Evolutionary conservation across 345 rosid species (phyloP), one percentile per base, ranked within the genome.

Genomic region (Corymbia maculata): DNA sequence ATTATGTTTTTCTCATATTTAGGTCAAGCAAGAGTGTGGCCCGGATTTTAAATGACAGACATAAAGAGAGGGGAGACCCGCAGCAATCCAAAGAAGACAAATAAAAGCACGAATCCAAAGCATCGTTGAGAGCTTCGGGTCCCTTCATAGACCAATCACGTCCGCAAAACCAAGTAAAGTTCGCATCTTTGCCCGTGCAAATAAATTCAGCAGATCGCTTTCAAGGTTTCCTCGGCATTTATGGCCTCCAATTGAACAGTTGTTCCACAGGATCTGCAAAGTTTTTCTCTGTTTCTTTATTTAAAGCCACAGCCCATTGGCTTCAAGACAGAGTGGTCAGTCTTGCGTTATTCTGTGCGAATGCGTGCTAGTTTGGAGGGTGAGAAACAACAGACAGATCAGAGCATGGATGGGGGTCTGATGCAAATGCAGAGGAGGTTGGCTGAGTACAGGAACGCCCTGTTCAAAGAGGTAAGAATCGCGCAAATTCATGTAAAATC

Each of bases 371-470:
- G 84, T 28, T 44, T 75, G 24, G 47, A 22, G 45, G 49, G 84
- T 75, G 84, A 75, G 84, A 87, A 28, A 44, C 15, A 47, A 90
- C 79, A 86, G 90, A 90, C 79, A 86, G 90, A 85, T 86, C 86
- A 49, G 87, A 87, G 66, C 85, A 95, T 96, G 99, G 98, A 97
- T 28, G 94, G 93, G 91, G 93, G 89, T 92, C 84, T 42, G 84
- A 42, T 42, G 49, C 97, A 95, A 96, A 93, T 96, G 97, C 98
- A 95, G 94, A 94, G 96, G 89, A 92, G 93, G 85, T 93, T 95
- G 92, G 90, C 93, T 64, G 97, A 95, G 84, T 95, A 94, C 92
- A 93, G 94, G 32, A 96, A 91, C 90, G 94, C 98, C 92, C 93
- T 96, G 93, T 96, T 94, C 91, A 86, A 92, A 85, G 98, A 97